Percentiles rank a stretch among this genome's conserved stretches.
Conservation (phyloP, 2,329 filamentous ascomycete species). For the Trichoderma cornu-damae region DNA sequence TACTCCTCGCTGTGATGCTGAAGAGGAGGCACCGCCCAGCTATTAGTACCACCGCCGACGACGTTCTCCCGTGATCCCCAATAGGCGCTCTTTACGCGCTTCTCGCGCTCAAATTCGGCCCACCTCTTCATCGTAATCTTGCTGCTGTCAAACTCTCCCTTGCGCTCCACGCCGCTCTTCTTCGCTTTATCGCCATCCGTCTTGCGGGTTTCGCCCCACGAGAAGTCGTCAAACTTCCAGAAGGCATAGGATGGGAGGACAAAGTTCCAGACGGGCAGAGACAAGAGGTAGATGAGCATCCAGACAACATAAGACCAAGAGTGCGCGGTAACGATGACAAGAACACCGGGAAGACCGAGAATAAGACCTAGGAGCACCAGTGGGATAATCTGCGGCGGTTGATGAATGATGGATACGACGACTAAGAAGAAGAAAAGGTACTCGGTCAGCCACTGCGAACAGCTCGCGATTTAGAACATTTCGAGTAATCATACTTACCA, state of each 20-base stretch:
- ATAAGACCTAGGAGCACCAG: conserved; percentile 85
- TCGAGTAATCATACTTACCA: conserved; percentile 55
- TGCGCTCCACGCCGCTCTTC: conserved; percentile 78
- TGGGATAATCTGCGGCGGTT: conserved; percentile 78
- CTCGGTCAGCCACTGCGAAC: neutral
- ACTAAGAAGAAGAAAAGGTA: conserved; percentile 44
- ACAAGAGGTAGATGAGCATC: conserved; percentile 95
- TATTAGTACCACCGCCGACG: conserved; percentile 35
- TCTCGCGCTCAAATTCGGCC: conserved; percentile 84
- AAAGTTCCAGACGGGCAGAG: conserved; percentile 96
- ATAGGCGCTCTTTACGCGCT: conserved; percentile 46
- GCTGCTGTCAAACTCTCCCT: conserved; percentile 95
- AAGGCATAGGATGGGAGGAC: conserved; percentile 89
- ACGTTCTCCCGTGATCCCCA: conserved; percentile 51
- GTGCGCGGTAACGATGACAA: conserved; percentile 91
- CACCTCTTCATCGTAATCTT: conserved; percentile 99
- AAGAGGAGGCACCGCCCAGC: conserved; percentile 41
- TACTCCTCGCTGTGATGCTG: conserved; percentile 52
- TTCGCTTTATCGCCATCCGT: conserved; percentile 85
- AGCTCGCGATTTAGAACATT: neutral
- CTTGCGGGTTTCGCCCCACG: conserved; percentile 96
- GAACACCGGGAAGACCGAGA: conserved; percentile 82
- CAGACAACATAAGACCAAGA: conserved; percentile 86
- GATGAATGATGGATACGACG: conserved; percentile 75
- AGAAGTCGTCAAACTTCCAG: conserved; percentile 99